Percentiles rank a stretch among this genome's conserved stretches.
Evolutionary conservation across 2,329 filamentous ascomycete genomes (phyloP).

Genomic region (Beauveria sp.): DNA sequence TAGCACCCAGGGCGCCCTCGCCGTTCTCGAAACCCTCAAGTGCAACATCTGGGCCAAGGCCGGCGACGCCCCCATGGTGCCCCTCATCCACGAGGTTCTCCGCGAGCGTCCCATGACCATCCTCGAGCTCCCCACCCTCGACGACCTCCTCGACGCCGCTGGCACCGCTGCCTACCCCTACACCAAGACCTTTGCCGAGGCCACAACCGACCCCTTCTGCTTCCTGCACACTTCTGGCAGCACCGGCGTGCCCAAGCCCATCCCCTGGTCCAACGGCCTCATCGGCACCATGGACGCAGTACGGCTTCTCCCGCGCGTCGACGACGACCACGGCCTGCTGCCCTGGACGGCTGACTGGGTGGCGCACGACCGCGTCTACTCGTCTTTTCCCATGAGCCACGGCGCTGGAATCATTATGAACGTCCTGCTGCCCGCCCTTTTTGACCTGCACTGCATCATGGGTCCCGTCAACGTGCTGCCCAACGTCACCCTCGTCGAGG

Average conservation of each 20-base stretch:
- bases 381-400: constrained; percentile 29
- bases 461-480: constrained; percentile 27
- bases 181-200: constrained; percentile 25
- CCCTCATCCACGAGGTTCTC: constrained; percentile 19
- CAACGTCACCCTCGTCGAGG: constrained; percentile 27
- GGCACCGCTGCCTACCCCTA: constrained; percentile 20
- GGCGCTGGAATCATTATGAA: constrained; percentile 35
- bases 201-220: constrained; percentile 27
- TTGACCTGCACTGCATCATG: constrained; percentile 27
- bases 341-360: constrained; percentile 25
- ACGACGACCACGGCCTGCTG: constrained; percentile 21
- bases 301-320: constrained; percentile 23
- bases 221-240: constrained; percentile 35
- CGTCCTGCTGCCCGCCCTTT: constrained; percentile 30
- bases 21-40: constrained; percentile 23
- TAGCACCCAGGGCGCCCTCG: constrained; percentile 23
- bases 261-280: constrained; percentile 26
- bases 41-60: constrained; percentile 25
- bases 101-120: constrained; percentile 20
- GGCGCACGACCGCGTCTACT: constrained; percentile 24
- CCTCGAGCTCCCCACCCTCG: constrained; percentile 21
- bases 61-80: constrained; percentile 12
- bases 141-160: constrained; percentile 20
- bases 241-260: constrained; percentile 34
- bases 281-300: constrained; percentile 30